Percentiles rank a stretch among this genome's conserved stretches.
phyloP scores from a whole-genome alignment of 495 filamentous ascomycete genomes.

The Podospora pseudoanserina region DNA sequence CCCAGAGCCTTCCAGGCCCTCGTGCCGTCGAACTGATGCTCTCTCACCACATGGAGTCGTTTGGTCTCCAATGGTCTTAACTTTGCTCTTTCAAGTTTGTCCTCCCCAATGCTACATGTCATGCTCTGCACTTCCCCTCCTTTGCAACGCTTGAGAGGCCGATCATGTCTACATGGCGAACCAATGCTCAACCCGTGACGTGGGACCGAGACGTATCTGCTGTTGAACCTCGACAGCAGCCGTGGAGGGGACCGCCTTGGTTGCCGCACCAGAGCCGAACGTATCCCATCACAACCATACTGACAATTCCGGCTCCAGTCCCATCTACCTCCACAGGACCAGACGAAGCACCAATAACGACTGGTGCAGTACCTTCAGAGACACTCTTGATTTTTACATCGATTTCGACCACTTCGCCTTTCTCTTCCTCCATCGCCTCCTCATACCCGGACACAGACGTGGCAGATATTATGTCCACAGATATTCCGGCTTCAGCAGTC shows the following conservation, averaged over 20 bases:
- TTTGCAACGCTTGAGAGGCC: neutral
- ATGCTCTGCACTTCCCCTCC: conserved; percentile 9
- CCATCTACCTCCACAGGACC: conserved; percentile 7
- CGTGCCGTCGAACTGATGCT: conserved; percentile 25
- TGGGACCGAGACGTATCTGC: conserved; percentile 2
- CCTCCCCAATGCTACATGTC: conserved; percentile 13
- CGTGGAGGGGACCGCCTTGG: conserved; percentile 9
- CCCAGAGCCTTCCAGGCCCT: conserved; percentile 15
- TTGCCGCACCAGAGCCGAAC: neutral
- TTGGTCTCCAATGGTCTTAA: conserved; percentile 17
- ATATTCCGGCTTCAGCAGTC: conserved; percentile 11
- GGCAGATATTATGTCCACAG: conserved; percentile 29
- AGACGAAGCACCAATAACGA: conserved; percentile 1
- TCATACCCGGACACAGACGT: conserved; percentile 8
- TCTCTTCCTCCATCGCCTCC: neutral
- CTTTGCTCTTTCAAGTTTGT: conserved; percentile 22
- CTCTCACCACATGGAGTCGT: conserved; percentile 19
- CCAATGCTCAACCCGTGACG: conserved; percentile 14
- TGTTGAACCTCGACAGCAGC: conserved; percentile 9
- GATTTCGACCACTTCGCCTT: neutral
- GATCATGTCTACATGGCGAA: conserved; percentile 16
- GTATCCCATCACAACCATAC: conserved; percentile 18
- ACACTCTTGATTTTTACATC: neutral
- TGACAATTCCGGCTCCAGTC: conserved; percentile 21
- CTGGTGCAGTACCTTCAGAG: neutral